These are phyloP conservation scores for Chimonanthus praecox DNA, from an alignment of 164 flowering plant species.

Conservation along the genomic window DNA sequence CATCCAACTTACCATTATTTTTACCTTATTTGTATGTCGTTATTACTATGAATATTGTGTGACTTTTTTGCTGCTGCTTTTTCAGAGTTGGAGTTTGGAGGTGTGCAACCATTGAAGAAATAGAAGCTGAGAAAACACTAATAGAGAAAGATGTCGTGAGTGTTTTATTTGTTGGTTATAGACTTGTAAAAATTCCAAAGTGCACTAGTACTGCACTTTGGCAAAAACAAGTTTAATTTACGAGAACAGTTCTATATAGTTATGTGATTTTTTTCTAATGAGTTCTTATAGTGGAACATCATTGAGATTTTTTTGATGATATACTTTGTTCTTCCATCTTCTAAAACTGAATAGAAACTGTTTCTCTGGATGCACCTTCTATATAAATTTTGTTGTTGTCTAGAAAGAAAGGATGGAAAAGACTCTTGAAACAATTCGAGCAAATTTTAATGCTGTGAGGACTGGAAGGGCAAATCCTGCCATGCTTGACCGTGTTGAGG, in stretches of 20 bases:
- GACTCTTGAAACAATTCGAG: constrained; percentile 59
- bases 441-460: constrained; percentile 75
- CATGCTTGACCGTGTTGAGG: constrained; percentile 89
- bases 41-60: background rate
- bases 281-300: background rate
- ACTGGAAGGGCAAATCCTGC: constrained; percentile 86
- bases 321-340: background rate
- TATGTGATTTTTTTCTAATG: background rate
- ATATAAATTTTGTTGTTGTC: constrained; percentile 2
- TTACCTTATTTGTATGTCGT: background rate
- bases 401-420: constrained; percentile 91
- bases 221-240: background rate
- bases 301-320: background rate
- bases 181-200: background rate
- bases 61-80: background rate
- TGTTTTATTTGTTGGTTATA: constrained; percentile 4
- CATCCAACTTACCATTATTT: background rate
- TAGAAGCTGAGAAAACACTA: constrained; percentile 72
- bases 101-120: constrained; percentile 85
- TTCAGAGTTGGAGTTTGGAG: constrained; percentile 53
- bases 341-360: background rate
- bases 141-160: constrained; percentile 82
- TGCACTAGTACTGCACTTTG: too few relatives aligned
- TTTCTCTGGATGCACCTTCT: background rate
- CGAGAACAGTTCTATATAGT: too few relatives aligned